These are phyloP conservation scores for Phycomyces blakesleeanus DNA, from an alignment of 192 early-diverging fungal genomes.

Conservation along the genomic window DNA sequence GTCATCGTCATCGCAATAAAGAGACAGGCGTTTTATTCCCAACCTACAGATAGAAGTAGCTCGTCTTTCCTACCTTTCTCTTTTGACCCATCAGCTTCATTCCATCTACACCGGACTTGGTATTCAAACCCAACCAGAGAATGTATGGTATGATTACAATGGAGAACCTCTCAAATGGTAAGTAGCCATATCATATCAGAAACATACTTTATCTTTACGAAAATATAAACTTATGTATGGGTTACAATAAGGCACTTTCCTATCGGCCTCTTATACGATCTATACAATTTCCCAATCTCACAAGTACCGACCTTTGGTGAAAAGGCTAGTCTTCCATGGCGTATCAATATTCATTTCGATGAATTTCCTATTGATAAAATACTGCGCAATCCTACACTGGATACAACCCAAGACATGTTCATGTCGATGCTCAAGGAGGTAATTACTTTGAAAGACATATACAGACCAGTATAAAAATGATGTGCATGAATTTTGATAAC, in stretches of 20 bases:
- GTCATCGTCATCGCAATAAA: background rate
- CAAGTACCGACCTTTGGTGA: constrained; percentile 9
- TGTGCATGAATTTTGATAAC: background rate
- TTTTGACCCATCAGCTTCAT: constrained; percentile 51
- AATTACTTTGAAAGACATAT: background rate
- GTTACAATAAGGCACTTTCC: constrained; percentile 79
- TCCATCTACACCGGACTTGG: constrained; percentile 44
- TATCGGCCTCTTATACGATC: constrained; percentile 79
- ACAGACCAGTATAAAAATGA: background rate
- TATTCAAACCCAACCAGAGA: constrained; percentile 38
- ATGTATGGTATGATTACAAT: constrained; percentile 73
- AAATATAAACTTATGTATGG: background rate
- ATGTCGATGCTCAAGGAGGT: constrained; percentile 90
- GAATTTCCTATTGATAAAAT: constrained; percentile 69
- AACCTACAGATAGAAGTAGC: constrained; percentile 46
- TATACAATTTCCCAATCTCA: constrained; percentile 29
- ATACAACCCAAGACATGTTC: constrained; percentile 68
- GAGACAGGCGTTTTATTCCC: background rate
- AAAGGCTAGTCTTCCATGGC: constrained; percentile 64
- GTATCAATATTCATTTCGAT: constrained; percentile 70
- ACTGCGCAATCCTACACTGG: constrained; percentile 51
- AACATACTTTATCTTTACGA: background rate
- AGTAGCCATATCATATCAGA: background rate
- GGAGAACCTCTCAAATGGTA: constrained; percentile 77
- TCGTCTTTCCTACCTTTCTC: constrained; percentile 57